Conservation (phyloP, 2,329 filamentous ascomycete species). For the Diaporthe aspalathi region DNA sequence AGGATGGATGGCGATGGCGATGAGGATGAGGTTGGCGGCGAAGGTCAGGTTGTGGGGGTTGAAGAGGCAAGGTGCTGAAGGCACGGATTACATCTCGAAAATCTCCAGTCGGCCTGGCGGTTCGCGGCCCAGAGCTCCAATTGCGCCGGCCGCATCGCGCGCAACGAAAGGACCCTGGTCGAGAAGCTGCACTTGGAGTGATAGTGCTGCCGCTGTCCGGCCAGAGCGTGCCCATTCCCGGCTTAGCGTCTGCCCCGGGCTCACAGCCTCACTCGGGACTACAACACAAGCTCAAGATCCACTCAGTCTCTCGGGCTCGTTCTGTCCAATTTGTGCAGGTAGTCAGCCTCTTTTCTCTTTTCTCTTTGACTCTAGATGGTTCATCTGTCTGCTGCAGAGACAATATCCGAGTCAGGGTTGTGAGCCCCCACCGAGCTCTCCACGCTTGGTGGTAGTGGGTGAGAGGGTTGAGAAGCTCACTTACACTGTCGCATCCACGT, state of each 20-base stretch:
- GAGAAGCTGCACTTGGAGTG: constrained; percentile 25
- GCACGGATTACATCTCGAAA: constrained; percentile 34
- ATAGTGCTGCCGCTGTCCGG: constrained; percentile 40
- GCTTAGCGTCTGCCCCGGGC: not conserved
- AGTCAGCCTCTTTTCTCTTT: not conserved
- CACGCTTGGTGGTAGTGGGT: not conserved
- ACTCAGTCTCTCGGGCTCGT: not conserved
- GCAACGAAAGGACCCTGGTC: constrained; percentile 31
- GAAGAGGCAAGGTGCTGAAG: not conserved
- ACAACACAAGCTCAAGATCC: not conserved
- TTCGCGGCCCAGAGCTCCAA: constrained; percentile 33
- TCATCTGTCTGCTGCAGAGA: not conserved
- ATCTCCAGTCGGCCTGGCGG: constrained; percentile 27
- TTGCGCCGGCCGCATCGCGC: constrained; percentile 32
- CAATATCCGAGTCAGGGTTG: not conserved
- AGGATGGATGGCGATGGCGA: constrained; percentile 43
- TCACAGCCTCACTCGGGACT: not conserved
- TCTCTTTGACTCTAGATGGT: not conserved
- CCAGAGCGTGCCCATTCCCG: constrained; percentile 40
- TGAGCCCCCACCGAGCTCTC: not conserved
- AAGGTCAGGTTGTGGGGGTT: constrained; percentile 18
- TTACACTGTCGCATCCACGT: not conserved
- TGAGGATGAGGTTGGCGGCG: constrained; percentile 23
- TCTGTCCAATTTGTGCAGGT: not conserved
- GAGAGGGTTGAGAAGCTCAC: not conserved